A percentile compares a stretch with the other conserved stretches of the same genome.
phyloP scores from a whole-genome alignment of 805 yeast species.

The Cyberlindnera misumaiensis region DNA sequence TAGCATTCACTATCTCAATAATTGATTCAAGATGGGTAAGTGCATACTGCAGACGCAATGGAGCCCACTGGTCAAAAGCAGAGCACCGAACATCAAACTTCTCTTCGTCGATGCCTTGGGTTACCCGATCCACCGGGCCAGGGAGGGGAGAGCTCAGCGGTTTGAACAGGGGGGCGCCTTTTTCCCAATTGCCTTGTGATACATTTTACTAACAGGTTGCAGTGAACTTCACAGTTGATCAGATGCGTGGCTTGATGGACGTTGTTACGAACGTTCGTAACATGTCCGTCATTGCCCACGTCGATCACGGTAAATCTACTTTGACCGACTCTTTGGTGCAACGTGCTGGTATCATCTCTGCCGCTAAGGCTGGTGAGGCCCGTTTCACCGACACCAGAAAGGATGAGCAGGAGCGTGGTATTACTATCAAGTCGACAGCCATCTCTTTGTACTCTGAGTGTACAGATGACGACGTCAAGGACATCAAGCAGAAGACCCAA shows the following conservation, averaged over 20 bases:
- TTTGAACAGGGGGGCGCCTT: not conserved
- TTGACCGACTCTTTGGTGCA: slow-evolving; percentile 98
- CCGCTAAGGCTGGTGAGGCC: slow-evolving; percentile 99
- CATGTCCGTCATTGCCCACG: slow-evolving; percentile 99
- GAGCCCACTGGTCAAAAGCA: no score
- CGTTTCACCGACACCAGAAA: slow-evolving; percentile 99
- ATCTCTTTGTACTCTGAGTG: slow-evolving; percentile 89
- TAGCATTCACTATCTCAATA: slow-evolving; percentile 5
- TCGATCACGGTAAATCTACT: slow-evolving; percentile 99
- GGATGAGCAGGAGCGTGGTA: slow-evolving; percentile 99
- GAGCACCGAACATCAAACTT: no score
- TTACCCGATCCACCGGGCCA: no score
- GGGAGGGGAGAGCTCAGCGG: not conserved
- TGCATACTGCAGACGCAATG: slow-evolving; percentile 1
- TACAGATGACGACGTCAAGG: slow-evolving; percentile 81
- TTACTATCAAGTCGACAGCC: slow-evolving; percentile 98
- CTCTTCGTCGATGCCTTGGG: no score
- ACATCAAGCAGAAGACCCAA: slow-evolving; percentile 73
- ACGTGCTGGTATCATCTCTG: slow-evolving; percentile 98
- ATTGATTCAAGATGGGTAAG: slow-evolving; percentile 25
- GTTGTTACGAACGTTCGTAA: slow-evolving; percentile 99
- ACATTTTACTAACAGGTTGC: slow-evolving; percentile 17
- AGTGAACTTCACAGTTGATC: slow-evolving; percentile 64
- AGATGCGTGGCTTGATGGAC: slow-evolving; percentile 99
- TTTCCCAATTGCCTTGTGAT: not conserved